Evolutionary conservation across 495 filamentous ascomycete species (phyloP), one percentile per base, ranked within the genome.

Genomic region (Daldinia decipiens): DNA sequence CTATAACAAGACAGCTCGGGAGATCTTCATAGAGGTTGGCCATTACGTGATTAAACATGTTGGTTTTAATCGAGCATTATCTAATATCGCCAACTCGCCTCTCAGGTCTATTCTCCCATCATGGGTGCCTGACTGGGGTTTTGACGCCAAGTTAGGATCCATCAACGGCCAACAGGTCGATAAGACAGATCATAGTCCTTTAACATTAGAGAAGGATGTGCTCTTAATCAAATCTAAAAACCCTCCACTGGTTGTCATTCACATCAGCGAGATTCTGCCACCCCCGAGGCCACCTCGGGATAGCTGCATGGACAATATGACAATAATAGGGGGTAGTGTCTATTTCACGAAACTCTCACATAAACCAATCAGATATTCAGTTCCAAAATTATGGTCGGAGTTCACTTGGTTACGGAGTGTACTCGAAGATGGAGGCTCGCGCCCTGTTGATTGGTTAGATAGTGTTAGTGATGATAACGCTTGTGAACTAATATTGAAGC

Each of bases 111-210:
- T 54, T n/a, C 60, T 63, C 11, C 60, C 60, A 19, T 63, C 47
- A 19, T 63, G 60, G 60, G 60, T 63, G 34, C 60, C 60, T 4
- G 60, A 63, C 36, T 63, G 60, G 60, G 47, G 50, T 21, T 29
- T 63, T 24, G n/a, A 43, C 21, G 38, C 29, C 15, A 31, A 50
- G 19, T 15, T 47, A 1, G 34, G 24, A 12, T n/a, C 15, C 2
- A 11, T 13, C 5, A 9, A 32, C 0, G 5, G 5, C 38, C 38
- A 32, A 24, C 2, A 4, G 4, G 12, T 15, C 21, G 11, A 47
- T 9, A 17, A 7, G 8, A 43, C 5, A 21, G 4, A 13, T 11
- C 9, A 15, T n/a, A 26, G 7, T 21, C 27, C 15, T 47, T 19
- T 36, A 17, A 17, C 39, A 31, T 47, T 27, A 2, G 26, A 60